These are phyloP conservation scores for Pleomassaria siparia DNA, from an alignment of 2,329 filamentous ascomycete species.

Conservation along the genomic window DNA sequence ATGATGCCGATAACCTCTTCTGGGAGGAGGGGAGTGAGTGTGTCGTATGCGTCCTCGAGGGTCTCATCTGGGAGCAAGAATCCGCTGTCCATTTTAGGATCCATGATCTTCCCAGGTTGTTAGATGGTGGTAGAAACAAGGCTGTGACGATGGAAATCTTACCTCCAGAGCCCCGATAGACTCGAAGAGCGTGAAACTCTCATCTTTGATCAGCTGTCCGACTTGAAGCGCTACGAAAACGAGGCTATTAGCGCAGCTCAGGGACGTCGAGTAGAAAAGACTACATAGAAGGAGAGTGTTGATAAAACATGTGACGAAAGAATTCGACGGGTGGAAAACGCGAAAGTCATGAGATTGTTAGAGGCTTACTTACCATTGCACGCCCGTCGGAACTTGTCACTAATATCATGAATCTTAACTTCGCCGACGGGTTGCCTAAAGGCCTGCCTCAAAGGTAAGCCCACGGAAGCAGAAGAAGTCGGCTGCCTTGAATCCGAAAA, in stretches of 20 bases:
- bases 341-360: slow-evolving; percentile 6
- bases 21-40: slow-evolving; percentile 66
- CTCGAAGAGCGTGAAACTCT: slow-evolving; percentile 89
- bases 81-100: slow-evolving; percentile 98
- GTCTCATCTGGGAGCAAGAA: slow-evolving; percentile 75
- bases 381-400: slow-evolving; percentile 56
- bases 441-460: slow-evolving; percentile 35
- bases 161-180: slow-evolving; percentile 83
- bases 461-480: slow-evolving; percentile 15
- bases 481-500: neutral
- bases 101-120: slow-evolving; percentile 76
- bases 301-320: neutral
- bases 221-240: slow-evolving; percentile 64
- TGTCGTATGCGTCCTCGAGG: slow-evolving; percentile 82
- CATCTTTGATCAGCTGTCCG: slow-evolving; percentile 91
- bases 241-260: neutral
- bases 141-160: too few relatives aligned
- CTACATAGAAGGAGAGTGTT: neutral
- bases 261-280: neutral
- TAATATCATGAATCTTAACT: slow-evolving; percentile 55
- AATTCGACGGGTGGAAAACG: neutral
- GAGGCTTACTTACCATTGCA: slow-evolving; percentile 48
- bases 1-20: slow-evolving; percentile 89
- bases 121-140: neutral
- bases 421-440: slow-evolving; percentile 26